Evolutionary conservation across 108 stramenopile species (phyloP).

Genomic region (Mayamaea pseudoterrestris): DNA sequence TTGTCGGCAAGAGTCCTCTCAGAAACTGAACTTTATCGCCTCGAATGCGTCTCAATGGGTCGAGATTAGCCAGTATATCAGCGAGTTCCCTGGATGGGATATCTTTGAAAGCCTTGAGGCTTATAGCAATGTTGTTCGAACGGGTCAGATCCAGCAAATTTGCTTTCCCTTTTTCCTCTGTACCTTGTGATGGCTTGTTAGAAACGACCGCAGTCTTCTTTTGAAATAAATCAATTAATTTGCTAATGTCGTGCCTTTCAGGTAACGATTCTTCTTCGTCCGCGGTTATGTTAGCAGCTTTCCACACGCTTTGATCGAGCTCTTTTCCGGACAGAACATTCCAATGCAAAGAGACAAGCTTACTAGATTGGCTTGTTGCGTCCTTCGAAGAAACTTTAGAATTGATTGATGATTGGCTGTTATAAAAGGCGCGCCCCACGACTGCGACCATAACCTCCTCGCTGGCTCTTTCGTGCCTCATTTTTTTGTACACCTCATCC

Average conservation of each 20-base stretch:
- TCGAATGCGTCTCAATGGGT: constrained; percentile 51
- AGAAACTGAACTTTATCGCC: constrained; percentile 75
- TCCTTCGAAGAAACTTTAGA: neutral
- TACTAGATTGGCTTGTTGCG: constrained; percentile 16
- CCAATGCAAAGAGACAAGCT: constrained; percentile 66
- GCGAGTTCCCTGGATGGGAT: constrained; percentile 53
- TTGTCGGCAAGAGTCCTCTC: constrained; percentile 57
- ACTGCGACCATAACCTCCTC: constrained; percentile 58
- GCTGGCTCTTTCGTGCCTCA: constrained; percentile 59
- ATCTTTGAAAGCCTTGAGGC: constrained; percentile 74
- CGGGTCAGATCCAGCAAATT: constrained; percentile 68
- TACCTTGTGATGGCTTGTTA: constrained; percentile 13
- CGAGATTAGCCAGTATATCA: constrained; percentile 58
- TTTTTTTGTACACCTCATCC: constrained; percentile 53
- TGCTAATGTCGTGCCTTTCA: constrained; percentile 43
- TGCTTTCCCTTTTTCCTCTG: constrained; percentile 42
- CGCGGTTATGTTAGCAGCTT: constrained; percentile 14
- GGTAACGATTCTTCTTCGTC: neutral
- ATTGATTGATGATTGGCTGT: neutral
- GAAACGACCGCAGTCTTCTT: constrained; percentile 35
- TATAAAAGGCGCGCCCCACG: constrained; percentile 30
- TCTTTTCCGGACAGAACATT: constrained; percentile 48
- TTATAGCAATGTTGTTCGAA: constrained; percentile 76
- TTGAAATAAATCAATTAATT: constrained; percentile 68
- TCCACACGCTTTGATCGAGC: constrained; percentile 57